Evolutionary conservation across 2,329 filamentous ascomycete species (phyloP), one percentile per base, ranked within the genome.

Genomic region (Venturia oleaginea): DNA sequence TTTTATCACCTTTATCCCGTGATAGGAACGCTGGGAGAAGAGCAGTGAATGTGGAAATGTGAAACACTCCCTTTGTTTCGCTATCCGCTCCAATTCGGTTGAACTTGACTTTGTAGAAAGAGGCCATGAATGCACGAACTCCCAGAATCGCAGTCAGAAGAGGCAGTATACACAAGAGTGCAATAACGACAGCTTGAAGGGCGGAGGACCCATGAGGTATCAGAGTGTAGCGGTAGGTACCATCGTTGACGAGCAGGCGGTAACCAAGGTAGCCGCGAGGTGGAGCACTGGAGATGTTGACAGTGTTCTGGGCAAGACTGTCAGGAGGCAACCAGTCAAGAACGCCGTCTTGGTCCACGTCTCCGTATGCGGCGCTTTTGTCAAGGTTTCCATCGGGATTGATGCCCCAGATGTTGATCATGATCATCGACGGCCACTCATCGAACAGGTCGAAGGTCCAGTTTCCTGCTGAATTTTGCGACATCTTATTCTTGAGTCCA

Each of bases 341-440:
- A 6, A 88, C 77, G 2, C 77, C 78, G 70, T 88, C 85, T 30
- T 77, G 76, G 69, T 88, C 83, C n/a, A 86, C 79, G 70, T 88
- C 86, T 24, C 86, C 86, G 67, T 80, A 83, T 2, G 86, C 80
- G 64, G 78, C 80, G 7, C 81, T 81, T 66, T 84, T 78, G 71
- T 88, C 86, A 0, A 86, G 85, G 67, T 82, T 75, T 22, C 84
- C 84, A 71, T 87, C 81, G 0, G 81, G 80, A 68, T 87, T 85
- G 71, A 87, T 84, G 62, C 86, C 86, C 86, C 86, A 88, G 7
- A 86, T 79, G 68, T 87, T 88, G 66, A 87, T 75, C 69, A 87
- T 84, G 65, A 84, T 81, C 59, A 81, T 74, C 2, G 82, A 80
- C 7, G 86, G 86, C 81, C 84, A 88, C 70, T 88, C 86, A 3